These are phyloP conservation scores for Trichosanthes cucumerina DNA, from an alignment of 306 rosid species.

Conservation along the genomic window DNA sequence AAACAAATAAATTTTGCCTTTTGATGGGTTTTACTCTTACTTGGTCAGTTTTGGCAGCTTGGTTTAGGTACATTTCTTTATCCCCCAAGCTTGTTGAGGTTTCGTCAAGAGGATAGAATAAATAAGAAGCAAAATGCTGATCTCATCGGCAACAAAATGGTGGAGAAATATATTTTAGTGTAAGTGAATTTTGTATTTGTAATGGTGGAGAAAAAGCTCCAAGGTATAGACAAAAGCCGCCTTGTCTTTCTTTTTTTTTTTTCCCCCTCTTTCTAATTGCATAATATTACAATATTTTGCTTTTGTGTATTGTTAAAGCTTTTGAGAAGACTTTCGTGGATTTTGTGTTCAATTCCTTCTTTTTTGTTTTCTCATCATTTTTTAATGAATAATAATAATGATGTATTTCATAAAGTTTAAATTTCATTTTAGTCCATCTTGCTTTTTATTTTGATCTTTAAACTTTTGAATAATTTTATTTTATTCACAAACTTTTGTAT, in stretches of 20 bases:
- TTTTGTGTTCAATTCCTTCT: not conserved
- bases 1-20: no score
- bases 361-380: no score
- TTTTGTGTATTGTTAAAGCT: not conserved
- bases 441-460: not conserved
- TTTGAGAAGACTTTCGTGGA: not conserved
- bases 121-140: not conserved
- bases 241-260: not conserved
- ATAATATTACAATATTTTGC: not conserved
- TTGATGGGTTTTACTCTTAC: not conserved
- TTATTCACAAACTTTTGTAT: not conserved
- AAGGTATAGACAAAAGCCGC: slow-evolving; percentile 8
- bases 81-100: not conserved
- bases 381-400: not conserved
- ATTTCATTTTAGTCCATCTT: not conserved
- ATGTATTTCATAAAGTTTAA: not conserved
- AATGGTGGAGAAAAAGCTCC: not conserved
- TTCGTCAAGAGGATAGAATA: not conserved
- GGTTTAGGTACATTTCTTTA: not conserved
- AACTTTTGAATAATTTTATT: not conserved
- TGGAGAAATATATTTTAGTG: not conserved
- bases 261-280: not conserved
- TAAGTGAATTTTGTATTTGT: not conserved
- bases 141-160: not conserved
- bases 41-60: not conserved